Conservation (phyloP, 2,329 filamentous ascomycete genomes). For the Tolypocladium amazonense region DNA sequence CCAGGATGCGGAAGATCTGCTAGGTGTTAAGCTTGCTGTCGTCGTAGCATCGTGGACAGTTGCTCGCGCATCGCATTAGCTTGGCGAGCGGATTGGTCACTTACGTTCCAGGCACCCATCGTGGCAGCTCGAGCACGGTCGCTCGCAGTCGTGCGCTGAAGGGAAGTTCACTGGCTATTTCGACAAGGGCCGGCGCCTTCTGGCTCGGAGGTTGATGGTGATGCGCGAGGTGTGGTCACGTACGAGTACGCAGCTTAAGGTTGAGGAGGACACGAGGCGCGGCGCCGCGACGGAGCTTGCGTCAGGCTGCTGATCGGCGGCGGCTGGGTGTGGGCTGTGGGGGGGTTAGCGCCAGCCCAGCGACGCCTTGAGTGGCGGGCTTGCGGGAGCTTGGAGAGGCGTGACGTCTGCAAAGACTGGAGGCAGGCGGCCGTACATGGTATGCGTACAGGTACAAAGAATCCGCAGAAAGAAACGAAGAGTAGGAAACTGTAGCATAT, state of each 20-base stretch:
- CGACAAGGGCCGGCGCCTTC: not conserved
- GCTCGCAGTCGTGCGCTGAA: not conserved
- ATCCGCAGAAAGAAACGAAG: no score
- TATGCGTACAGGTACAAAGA: no score
- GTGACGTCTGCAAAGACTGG: no score
- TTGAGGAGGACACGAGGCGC: not conserved
- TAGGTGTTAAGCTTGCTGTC: not conserved
- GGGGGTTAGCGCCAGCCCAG: not conserved
- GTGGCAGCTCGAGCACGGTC: slow-evolving; percentile 10
- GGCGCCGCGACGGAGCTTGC: slow-evolving; percentile 5
- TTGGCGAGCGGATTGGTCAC: slow-evolving; percentile 3
- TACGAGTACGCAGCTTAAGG: not conserved
- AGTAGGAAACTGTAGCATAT: no score
- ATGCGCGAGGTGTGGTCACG: not conserved
- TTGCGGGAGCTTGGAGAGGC: not conserved
- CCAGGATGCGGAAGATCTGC: slow-evolving; percentile 63
- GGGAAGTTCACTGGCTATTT: not conserved
- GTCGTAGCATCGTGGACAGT: not conserved
- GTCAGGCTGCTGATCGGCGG: slow-evolving; percentile 2
- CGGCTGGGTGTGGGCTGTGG: not conserved
- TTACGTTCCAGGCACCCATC: slow-evolving; percentile 31
- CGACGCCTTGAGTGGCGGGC: not conserved
- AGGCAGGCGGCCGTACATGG: no score
- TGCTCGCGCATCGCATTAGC: not conserved
- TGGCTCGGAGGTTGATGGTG: not conserved